Percentiles rank a stretch among this genome's conserved stretches.
Evolutionary conservation across 2,329 filamentous ascomycete genomes (phyloP).

Genomic region (Colletotrichum eleusines): DNA sequence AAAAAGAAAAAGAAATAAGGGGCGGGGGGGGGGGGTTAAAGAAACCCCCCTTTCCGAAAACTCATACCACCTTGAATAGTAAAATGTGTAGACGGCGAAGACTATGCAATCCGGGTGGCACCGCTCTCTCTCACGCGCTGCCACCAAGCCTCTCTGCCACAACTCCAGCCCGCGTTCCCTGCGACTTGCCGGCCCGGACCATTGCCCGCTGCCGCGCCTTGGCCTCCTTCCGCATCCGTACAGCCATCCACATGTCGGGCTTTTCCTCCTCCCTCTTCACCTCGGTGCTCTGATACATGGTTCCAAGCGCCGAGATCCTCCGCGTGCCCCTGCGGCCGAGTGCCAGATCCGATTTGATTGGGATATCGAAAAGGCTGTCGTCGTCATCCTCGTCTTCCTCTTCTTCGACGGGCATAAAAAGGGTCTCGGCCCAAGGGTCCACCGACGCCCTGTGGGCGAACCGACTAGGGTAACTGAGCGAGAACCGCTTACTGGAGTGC

Average conservation of each 20-base stretch:
- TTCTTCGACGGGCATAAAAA: constrained; percentile 14
- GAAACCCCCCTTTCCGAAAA: not conserved
- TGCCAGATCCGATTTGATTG: constrained; percentile 29
- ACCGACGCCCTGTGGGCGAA: constrained; percentile 6
- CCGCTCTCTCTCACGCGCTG: constrained; percentile 6
- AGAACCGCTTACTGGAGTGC: constrained; percentile 2
- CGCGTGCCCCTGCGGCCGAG: constrained; percentile 34
- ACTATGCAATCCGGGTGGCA: not conserved
- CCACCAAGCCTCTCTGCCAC: constrained; percentile 4
- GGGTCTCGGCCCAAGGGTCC: constrained; percentile 22
- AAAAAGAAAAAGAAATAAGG: no score
- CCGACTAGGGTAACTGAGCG: constrained; percentile 11
- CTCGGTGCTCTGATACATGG: constrained; percentile 35
- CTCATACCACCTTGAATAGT: not conserved
- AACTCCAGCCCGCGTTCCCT: not conserved
- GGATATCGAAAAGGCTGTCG: constrained; percentile 13
- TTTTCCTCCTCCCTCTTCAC: constrained; percentile 43
- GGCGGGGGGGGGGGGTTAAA: no score
- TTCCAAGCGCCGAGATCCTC: constrained; percentile 41
- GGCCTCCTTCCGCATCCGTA: constrained; percentile 49
- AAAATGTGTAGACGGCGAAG: not conserved
- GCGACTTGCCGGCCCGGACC: constrained; percentile 10
- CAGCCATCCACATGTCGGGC: constrained; percentile 47
- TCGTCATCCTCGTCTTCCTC: constrained; percentile 28
- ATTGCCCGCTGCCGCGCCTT: constrained; percentile 47